These are phyloP conservation scores for Clausena lansium DNA, from an alignment of 345 rosid genomes.

Conservation along the genomic window DNA sequence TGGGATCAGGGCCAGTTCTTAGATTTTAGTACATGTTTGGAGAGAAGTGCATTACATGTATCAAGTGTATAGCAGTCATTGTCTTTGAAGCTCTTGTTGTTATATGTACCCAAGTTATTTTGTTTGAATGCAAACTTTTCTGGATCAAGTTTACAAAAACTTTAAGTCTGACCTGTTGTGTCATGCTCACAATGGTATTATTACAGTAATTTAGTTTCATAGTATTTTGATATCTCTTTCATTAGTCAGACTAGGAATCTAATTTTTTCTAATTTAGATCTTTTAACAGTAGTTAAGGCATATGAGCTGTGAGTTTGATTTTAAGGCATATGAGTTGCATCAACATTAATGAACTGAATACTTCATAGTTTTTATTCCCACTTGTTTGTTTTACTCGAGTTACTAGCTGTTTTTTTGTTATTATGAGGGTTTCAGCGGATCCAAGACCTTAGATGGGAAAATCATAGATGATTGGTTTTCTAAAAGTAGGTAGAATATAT, in stretches of 20 bases:
- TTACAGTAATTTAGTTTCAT: background rate
- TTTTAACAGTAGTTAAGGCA: background rate
- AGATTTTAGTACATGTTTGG: background rate
- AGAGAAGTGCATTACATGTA: background rate
- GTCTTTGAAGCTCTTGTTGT: background rate
- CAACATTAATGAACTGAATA: background rate
- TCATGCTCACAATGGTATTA: background rate
- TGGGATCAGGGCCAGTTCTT: background rate
- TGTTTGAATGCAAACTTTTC: background rate
- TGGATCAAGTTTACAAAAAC: background rate
- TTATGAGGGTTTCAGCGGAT: background rate
- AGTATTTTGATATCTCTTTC: background rate
- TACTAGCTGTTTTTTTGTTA: background rate
- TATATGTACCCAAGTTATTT: background rate
- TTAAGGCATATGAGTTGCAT: background rate
- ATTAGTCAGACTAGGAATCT: background rate
- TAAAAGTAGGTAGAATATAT: background rate
- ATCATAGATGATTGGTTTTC: background rate
- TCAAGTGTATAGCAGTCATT: background rate
- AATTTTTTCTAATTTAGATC: background rate
- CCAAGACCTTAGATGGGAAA: background rate
- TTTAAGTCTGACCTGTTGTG: background rate
- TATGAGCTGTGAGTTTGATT: background rate
- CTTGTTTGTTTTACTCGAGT: background rate
- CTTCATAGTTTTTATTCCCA: background rate